Percentiles rank a stretch among this genome's conserved stretches.
These are phyloP conservation scores for Lasiodiplodia gonubiensis DNA, from an alignment of 2,329 filamentous ascomycete genomes.

Conservation along the genomic window DNA sequence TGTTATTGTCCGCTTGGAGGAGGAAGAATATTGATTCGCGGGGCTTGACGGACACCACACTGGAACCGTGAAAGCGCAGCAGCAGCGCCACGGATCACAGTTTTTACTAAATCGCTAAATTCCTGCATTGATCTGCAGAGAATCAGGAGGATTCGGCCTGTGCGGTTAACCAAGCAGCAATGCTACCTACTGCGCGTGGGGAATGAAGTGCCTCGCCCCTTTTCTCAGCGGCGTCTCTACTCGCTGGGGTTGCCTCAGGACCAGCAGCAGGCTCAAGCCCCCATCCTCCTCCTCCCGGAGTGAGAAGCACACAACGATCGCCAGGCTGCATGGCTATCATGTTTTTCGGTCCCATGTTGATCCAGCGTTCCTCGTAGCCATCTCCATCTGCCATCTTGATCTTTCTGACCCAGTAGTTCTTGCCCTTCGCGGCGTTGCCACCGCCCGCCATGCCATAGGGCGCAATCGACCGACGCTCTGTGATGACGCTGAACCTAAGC, in stretches of 20 bases:
- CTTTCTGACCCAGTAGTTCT: constrained; percentile 80
- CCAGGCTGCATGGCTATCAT: constrained; percentile 30
- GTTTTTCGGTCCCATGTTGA: constrained; percentile 32
- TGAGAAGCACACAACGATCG: constrained; percentile 31
- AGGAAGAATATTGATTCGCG: not conserved
- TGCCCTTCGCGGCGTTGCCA: constrained; percentile 71
- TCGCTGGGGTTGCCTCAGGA: too few relatives aligned
- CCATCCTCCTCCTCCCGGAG: constrained; percentile 32
- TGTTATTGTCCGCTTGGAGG: too few relatives aligned
- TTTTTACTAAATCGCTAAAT: not conserved
- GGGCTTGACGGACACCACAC: not conserved
- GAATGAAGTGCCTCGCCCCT: not conserved
- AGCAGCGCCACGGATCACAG: not conserved
- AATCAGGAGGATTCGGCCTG: not conserved
- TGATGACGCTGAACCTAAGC: constrained; percentile 74
- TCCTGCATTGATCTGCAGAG: not conserved
- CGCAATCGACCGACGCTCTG: constrained; percentile 70
- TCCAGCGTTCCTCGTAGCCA: constrained; percentile 30
- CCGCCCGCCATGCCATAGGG: constrained; percentile 82
- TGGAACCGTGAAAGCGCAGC: not conserved
- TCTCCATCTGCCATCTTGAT: constrained; percentile 47
- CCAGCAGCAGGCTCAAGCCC: constrained; percentile 3
- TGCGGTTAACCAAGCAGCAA: not conserved
- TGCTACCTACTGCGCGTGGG: not conserved
- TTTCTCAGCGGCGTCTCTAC: not conserved